A percentile compares a stretch with the other conserved stretches of the same genome.
Evolutionary conservation across 1,284 basidiomycete genomes (phyloP).

Genomic region (Microbotryum silenes-acaulis): DNA sequence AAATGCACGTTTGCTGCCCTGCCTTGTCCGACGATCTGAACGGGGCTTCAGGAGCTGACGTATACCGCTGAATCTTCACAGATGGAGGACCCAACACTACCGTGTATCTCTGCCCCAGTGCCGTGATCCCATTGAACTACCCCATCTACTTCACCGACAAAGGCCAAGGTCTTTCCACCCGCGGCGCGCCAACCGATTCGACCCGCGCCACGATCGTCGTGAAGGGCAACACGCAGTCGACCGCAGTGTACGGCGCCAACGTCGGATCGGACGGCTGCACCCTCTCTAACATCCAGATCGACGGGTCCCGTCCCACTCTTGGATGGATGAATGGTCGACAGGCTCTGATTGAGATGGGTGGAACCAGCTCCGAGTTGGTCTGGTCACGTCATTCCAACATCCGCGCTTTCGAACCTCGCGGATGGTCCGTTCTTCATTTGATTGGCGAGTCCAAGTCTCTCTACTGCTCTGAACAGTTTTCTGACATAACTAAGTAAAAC

Average conservation of each 20-base stretch:
- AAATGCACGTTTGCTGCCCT: conserved; percentile 3
- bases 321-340: conserved; percentile 33
- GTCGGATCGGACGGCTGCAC: conserved; percentile 17
- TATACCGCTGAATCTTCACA: not conserved
- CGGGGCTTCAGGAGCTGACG: not conserved
- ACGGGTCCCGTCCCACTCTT: conserved; percentile 39
- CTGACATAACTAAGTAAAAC: no score
- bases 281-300: conserved; percentile 36
- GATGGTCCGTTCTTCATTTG: not conserved
- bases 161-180: conserved; percentile 46
- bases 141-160: conserved; percentile 45
- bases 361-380: conserved; percentile 37
- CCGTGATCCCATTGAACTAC: conserved; percentile 28
- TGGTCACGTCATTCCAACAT: conserved; percentile 21
- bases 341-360: conserved; percentile 42
- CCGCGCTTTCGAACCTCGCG: conserved; percentile 13
- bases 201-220: conserved; percentile 30
- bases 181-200: conserved; percentile 42
- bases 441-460: not conserved
- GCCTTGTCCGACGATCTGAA: not conserved
- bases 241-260: conserved; percentile 1
- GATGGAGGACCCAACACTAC: conserved; percentile 40
- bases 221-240: not conserved
- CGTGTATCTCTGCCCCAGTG: conserved; percentile 43
- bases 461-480: no score